Percentiles rank a stretch among this genome's conserved stretches.
These are phyloP conservation scores for Termitomyces heimii DNA, from an alignment of 768 basidiomycete species.

Conservation along the genomic window DNA sequence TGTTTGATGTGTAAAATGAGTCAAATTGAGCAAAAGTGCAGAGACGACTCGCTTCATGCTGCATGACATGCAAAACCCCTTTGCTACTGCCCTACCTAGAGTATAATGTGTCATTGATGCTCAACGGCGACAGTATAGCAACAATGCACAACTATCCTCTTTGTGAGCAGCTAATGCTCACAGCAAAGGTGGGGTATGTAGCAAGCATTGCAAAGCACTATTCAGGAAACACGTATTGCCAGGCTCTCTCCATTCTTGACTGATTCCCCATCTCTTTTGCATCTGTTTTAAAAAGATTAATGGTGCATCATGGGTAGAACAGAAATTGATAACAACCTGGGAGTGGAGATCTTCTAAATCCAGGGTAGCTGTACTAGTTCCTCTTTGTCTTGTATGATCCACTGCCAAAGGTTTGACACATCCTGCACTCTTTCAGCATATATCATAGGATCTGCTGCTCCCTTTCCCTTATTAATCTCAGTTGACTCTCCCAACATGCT, in stretches of 20 bases:
- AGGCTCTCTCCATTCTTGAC: too few relatives aligned
- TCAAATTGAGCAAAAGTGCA: too few relatives aligned
- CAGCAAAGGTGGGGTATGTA: constrained; percentile 88
- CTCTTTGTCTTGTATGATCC: not conserved
- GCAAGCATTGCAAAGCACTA: constrained; percentile 86
- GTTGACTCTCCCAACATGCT: too few relatives aligned
- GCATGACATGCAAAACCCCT: constrained; percentile 81
- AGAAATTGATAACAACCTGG: not conserved
- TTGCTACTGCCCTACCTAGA: constrained; percentile 31
- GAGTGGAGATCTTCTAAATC: not conserved
- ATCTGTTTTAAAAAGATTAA: not conserved
- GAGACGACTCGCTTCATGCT: constrained; percentile 53
- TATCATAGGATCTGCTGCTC: not conserved
- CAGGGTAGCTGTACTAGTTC: not conserved
- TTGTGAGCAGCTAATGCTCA: constrained; percentile 48
- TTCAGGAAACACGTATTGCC: constrained; percentile 98
- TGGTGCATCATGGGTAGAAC: too few relatives aligned
- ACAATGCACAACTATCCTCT: constrained; percentile 54
- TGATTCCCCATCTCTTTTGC: too few relatives aligned
- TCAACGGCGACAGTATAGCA: not conserved
- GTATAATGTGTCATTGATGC: constrained; percentile 1
- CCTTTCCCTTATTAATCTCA: not conserved
- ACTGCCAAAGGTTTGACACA: not conserved
- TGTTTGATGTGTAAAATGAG: too few relatives aligned
- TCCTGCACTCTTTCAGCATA: not conserved